These are phyloP conservation scores for Vitis vinifera DNA, from an alignment of 164 flowering plant species.

Conservation along the genomic window ASM3070453v1 NC_081819.1:11557501-11558000, in stretches of 20 bases:
- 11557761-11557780: neutral
- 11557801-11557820: neutral
- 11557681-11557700: constrained; percentile 49
- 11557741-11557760: neutral
- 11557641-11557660: constrained; percentile 95
- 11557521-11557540: constrained; percentile 81
- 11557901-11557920: constrained; percentile 98
- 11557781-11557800: neutral
- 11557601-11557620: constrained; percentile 71
- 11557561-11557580: constrained; percentile 98
- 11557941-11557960: constrained; percentile 18
- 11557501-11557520: neutral
- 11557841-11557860: constrained; percentile 58
- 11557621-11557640: constrained; percentile 96
- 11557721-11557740: neutral
- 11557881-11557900: constrained; percentile 79
- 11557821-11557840: constrained; percentile 3
- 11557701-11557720: neutral
- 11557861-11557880: constrained; percentile 70
- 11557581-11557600: constrained; percentile 80
- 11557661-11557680: constrained; percentile 87
- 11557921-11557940: constrained; percentile 83
- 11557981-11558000: neutral
- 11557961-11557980: neutral
- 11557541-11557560: constrained; percentile 90